Conservation (phyloP, 129 eudicot genomes). For the Apium graveolens region DNA sequence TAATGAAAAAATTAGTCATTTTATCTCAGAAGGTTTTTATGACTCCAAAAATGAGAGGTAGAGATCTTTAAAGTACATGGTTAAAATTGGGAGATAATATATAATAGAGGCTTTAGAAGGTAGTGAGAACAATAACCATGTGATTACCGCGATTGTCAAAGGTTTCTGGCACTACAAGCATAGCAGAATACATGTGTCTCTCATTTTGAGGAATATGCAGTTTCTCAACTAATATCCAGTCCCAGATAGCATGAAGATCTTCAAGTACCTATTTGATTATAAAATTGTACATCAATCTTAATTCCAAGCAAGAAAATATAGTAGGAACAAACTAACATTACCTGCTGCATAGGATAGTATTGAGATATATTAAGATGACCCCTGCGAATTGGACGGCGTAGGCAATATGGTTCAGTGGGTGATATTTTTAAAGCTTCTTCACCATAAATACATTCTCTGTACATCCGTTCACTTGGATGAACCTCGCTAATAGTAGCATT, state of each 20-base stretch:
- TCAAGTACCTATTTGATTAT: conserved; percentile 59
- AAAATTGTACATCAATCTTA: conserved; percentile 1
- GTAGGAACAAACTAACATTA: conserved; percentile 14
- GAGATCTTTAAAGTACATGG: neutral
- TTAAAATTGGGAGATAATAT: neutral
- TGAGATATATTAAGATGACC: conserved; percentile 91
- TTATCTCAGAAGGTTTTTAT: neutral
- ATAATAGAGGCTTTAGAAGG: neutral
- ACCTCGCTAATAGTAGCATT: conserved; percentile 28
- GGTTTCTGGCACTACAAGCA: conserved; percentile 92
- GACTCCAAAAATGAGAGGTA: neutral
- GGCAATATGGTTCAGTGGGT: conserved; percentile 86
- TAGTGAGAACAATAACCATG: conserved; percentile 4
- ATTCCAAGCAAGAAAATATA: conserved; percentile 9
- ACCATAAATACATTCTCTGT: conserved; percentile 70
- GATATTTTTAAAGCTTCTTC: conserved; percentile 92
- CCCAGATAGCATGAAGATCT: conserved; percentile 93
- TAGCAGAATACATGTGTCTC: conserved; percentile 69
- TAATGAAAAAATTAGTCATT: neutral
- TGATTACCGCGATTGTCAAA: conserved; percentile 80
- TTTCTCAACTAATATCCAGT: conserved; percentile 80
- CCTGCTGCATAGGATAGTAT: conserved; percentile 89
- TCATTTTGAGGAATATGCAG: conserved; percentile 60
- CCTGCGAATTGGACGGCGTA: conserved; percentile 93
- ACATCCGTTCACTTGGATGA: conserved; percentile 38